Evolutionary conservation across 805 yeast species (phyloP).

Genomic region (Pichia paraexigua): DNA sequence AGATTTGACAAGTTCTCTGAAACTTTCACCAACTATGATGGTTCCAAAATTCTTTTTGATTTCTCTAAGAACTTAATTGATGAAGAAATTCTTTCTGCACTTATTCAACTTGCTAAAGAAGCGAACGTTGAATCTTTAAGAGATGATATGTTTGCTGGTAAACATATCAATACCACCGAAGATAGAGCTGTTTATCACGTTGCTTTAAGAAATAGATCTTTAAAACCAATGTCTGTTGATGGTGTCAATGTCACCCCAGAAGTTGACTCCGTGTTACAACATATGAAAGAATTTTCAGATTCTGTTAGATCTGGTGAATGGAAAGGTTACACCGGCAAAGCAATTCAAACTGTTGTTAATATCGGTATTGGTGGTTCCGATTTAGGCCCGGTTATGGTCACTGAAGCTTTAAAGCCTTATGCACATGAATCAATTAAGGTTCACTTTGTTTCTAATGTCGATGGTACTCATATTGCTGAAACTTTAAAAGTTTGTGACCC

Average conservation of each 20-base stretch:
- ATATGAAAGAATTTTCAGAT: constrained; percentile 94
- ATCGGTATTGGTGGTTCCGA: constrained; percentile 99
- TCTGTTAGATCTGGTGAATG: constrained; percentile 86
- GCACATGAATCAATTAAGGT: constrained; percentile 64
- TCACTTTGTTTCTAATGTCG: constrained; percentile 96
- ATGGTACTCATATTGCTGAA: constrained; percentile 96
- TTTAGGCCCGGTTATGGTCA: constrained; percentile 98
- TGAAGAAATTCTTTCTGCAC: constrained; percentile 64
- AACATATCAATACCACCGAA: constrained; percentile 92
- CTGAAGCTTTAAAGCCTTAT: constrained; percentile 94
- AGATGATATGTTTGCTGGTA: constrained; percentile 88
- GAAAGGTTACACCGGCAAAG: constrained; percentile 96
- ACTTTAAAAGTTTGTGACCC: constrained; percentile 68
- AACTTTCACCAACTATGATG: constrained; percentile 78
- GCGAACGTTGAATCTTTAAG: constrained; percentile 81
- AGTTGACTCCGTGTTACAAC: constrained; percentile 84
- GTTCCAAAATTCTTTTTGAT: constrained; percentile 84
- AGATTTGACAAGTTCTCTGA: constrained; percentile 73
- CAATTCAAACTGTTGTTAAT: constrained; percentile 89
- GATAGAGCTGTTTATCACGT: constrained; percentile 95
- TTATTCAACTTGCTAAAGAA: constrained; percentile 79
- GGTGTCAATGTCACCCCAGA: constrained; percentile 86
- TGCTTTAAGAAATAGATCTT: constrained; percentile 89
- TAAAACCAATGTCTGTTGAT: constrained; percentile 80
- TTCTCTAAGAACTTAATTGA: constrained; percentile 91